Evolutionary conservation across 768 basidiomycete species (phyloP).

Genomic region (Amanita pallidorosea): DNA sequence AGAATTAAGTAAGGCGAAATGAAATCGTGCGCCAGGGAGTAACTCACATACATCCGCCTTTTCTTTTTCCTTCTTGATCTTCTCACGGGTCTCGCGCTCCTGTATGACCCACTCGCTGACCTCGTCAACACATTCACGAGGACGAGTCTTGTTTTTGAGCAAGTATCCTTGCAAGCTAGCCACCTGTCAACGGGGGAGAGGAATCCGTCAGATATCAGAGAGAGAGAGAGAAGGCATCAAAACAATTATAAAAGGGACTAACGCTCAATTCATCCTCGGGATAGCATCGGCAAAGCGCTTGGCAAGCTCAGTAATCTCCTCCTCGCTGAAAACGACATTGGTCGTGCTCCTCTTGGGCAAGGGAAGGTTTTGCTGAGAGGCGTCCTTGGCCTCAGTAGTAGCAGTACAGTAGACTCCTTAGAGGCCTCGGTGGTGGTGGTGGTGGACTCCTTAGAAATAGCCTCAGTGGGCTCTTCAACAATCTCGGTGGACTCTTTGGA

Average conservation of each 20-base stretch:
- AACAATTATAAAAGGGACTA: constrained; percentile 15
- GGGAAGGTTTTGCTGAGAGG: constrained; percentile 58
- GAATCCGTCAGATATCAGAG: too few species aligned
- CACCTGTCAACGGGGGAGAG: constrained; percentile 41
- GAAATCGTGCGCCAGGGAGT: too few species aligned
- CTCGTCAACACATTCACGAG: constrained; percentile 75
- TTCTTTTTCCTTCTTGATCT: constrained; percentile 81
- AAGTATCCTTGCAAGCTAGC: constrained; percentile 80
- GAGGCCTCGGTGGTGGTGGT: too few species aligned
- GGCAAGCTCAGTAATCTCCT: constrained; percentile 67
- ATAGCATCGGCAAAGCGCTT: constrained; percentile 76
- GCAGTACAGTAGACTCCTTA: constrained; percentile 1
- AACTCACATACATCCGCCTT: constrained; percentile 51
- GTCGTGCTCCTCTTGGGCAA: constrained; percentile 52
- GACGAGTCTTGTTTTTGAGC: constrained; percentile 85
- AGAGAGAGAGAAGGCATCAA: too few species aligned
- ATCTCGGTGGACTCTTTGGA: constrained; percentile 8
- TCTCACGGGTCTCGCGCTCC: constrained; percentile 77
- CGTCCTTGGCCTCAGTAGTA: constrained; percentile 21
- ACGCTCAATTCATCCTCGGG: constrained; percentile 86
- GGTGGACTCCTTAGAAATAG: constrained; percentile 5
- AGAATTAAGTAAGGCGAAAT: constrained; percentile 1
- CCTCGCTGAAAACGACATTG: constrained; percentile 59
- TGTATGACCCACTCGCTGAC: constrained; percentile 67
- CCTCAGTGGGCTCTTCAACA: constrained; percentile 11